A percentile compares a stretch with the other conserved stretches of the same genome.
Conservation (phyloP, 768 basidiomycete genomes). For the Russula compacta region DNA sequence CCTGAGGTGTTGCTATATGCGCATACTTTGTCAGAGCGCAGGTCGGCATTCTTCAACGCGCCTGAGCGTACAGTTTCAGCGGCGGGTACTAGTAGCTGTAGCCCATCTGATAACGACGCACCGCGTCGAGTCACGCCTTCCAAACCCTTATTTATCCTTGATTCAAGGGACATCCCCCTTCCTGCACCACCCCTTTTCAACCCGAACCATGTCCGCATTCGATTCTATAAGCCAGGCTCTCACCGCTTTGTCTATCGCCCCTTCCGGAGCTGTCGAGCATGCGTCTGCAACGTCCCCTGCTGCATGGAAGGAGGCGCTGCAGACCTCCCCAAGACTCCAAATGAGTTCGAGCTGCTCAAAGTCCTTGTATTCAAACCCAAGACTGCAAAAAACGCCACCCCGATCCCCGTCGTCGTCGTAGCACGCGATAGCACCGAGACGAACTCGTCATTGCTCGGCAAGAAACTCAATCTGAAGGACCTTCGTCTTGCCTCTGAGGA, state of each 20-base stretch:
- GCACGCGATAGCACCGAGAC: constrained; percentile 82
- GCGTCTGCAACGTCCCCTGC: constrained; percentile 56
- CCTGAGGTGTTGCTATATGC: constrained; percentile 14
- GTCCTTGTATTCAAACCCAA: constrained; percentile 95
- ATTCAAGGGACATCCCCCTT: neutral
- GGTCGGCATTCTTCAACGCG: constrained; percentile 5
- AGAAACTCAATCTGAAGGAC: constrained; percentile 79
- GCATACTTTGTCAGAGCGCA: constrained; percentile 1
- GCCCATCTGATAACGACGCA: constrained; percentile 20
- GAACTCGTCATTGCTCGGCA: constrained; percentile 65
- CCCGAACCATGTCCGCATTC: constrained; percentile 30
- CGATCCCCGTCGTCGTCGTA: constrained; percentile 81
- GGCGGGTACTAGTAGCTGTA: neutral
- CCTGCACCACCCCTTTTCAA: neutral
- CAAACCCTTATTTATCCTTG: neutral
- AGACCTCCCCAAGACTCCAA: constrained; percentile 42
- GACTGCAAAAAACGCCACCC: constrained; percentile 80
- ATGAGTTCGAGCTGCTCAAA: constrained; percentile 66
- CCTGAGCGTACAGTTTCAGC: neutral
- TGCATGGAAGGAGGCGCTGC: constrained; percentile 68
- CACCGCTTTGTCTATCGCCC: constrained; percentile 45
- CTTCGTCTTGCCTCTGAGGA: constrained; percentile 80
- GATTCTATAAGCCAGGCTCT: constrained; percentile 35
- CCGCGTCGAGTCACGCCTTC: constrained; percentile 20
- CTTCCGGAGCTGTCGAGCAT: constrained; percentile 47